These are phyloP conservation scores for Epichloe festucae DNA, from an alignment of 2,329 filamentous ascomycete genomes.

Conservation along the genomic window DNA sequence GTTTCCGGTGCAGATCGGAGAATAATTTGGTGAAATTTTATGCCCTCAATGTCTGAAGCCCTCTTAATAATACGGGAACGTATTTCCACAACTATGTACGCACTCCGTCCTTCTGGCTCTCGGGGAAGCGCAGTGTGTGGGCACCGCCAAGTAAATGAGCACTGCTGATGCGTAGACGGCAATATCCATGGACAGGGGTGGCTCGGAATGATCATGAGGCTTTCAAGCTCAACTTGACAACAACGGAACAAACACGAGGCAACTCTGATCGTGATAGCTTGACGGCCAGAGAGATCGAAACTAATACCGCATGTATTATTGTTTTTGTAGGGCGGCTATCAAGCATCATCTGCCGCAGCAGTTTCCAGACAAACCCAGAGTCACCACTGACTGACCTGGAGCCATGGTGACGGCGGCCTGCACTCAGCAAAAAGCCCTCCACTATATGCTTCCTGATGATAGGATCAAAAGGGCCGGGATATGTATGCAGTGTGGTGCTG, in stretches of 20 bases:
- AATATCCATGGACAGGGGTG: conserved; percentile 7
- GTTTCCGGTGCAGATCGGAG: conserved; percentile 5
- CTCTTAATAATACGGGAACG: neutral
- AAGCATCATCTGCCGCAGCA: conserved; percentile 5
- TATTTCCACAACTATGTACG: conserved; percentile 2
- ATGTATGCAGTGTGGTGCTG: conserved; percentile 1
- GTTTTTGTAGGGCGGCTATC: neutral
- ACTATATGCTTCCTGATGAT: neutral
- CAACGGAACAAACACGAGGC: neutral
- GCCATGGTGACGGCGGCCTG: neutral
- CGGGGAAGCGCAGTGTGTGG: conserved; percentile 1
- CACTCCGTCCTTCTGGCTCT: neutral
- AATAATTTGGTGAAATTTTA: conserved; percentile 8
- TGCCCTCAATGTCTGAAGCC: conserved; percentile 3
- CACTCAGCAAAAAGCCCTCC: neutral
- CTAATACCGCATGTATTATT: neutral
- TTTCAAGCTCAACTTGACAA: neutral
- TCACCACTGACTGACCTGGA: neutral
- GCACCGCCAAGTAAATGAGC: conserved; percentile 1
- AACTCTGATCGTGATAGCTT: neutral
- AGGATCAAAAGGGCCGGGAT: neutral
- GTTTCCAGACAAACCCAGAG: neutral
- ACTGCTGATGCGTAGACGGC: conserved; percentile 3
- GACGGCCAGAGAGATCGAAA: neutral
- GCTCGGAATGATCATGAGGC: neutral